Evolutionary conservation across 208 protist genomes (phyloP).

Genomic region (Polymyxa betae): DNA sequence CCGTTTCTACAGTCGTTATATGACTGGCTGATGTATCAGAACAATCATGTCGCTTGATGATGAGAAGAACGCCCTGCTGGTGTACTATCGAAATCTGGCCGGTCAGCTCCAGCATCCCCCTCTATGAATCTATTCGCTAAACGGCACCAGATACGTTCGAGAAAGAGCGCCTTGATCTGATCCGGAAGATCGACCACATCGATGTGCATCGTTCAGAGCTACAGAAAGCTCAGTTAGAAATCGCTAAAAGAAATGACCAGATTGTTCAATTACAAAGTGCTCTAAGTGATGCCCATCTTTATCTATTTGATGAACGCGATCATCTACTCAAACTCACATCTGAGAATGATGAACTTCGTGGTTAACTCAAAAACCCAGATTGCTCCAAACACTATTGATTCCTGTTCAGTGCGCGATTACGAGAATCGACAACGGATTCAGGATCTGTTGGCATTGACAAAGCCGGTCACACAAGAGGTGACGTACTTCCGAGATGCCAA

Average conservation of each 20-base stretch:
- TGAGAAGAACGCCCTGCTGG: too few relatives aligned
- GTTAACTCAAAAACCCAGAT: neutral
- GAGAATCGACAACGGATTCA: conserved; percentile 30
- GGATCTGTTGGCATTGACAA: conserved; percentile 48
- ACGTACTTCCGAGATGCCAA: conserved; percentile 44
- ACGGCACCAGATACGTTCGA: conserved; percentile 53
- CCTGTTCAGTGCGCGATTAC: neutral
- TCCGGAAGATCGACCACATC: neutral
- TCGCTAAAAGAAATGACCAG: neutral
- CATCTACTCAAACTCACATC: conserved; percentile 33
- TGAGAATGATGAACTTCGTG: conserved; percentile 28
- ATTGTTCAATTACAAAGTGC: conserved; percentile 11
- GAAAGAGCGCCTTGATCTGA: conserved; percentile 4
- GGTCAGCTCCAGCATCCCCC: too few relatives aligned
- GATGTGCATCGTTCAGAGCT: conserved; percentile 28
- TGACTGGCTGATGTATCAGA: too few relatives aligned
- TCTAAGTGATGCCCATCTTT: conserved; percentile 25
- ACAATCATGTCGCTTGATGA: too few relatives aligned
- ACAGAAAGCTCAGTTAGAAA: conserved; percentile 33
- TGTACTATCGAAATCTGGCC: too few relatives aligned
- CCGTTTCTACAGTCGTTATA: too few relatives aligned
- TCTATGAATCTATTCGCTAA: too few relatives aligned
- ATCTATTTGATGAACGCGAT: conserved; percentile 38
- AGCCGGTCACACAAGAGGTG: conserved; percentile 3
- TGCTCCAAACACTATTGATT: neutral